These are phyloP conservation scores for Eragrostis nindensis DNA, from an alignment of 176 grass and related monocot genomes.

Conservation along the genomic window DNA sequence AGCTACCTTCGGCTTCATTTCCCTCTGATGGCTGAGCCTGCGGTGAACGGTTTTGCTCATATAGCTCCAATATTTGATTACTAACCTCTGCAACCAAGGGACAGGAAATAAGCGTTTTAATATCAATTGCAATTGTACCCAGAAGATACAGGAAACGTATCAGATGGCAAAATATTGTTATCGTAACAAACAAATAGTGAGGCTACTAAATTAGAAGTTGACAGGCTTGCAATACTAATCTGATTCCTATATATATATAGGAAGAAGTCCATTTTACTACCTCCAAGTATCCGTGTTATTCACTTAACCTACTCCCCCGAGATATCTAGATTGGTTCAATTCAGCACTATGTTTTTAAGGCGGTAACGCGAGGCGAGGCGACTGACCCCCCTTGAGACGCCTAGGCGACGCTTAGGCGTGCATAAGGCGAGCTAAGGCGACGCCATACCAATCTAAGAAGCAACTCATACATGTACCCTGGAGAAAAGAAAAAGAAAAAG, in stretches of 20 bases:
- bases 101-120: constrained; percentile 10
- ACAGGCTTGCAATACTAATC: background rate
- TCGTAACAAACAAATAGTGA: background rate
- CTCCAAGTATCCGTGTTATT: no score
- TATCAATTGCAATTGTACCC: background rate
- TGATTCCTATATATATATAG: background rate
- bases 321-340: no score
- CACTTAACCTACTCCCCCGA: no score
- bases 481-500: no score
- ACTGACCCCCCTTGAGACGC: no score
- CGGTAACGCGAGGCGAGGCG: no score
- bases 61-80: constrained; percentile 96
- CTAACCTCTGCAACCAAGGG: constrained; percentile 66
- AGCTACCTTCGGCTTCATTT: constrained; percentile 79
- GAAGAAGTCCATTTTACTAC: no score
- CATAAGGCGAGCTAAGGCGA: no score
- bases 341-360: no score
- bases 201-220: background rate
- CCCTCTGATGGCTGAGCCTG: constrained; percentile 55
- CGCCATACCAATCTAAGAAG: no score
- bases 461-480: no score
- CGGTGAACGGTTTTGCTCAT: constrained; percentile 68
- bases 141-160: constrained; percentile 1
- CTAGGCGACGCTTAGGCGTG: no score
- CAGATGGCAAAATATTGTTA: background rate